Evolutionary conservation across 306 rosid genomes (phyloP).

Genomic region (Cyclanthera cordifolia): DNA sequence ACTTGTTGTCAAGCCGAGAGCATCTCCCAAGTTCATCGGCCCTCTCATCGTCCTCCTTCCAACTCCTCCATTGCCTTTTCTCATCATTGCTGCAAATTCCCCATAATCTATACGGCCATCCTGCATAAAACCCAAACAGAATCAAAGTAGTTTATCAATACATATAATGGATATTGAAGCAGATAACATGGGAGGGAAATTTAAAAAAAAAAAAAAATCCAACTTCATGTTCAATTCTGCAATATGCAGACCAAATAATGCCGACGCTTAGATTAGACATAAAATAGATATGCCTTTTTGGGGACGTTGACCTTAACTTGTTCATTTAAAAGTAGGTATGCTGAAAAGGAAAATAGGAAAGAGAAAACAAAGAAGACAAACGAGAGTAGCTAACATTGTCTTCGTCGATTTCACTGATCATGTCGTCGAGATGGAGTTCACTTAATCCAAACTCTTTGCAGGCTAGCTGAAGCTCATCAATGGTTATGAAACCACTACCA

Average conservation of each 20-base stretch:
- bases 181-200: neutral
- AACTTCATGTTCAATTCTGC: neutral
- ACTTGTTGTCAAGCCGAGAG: slow-evolving; percentile 20
- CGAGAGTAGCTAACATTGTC: slow-evolving; percentile 22
- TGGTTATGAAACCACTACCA: slow-evolving; percentile 38
- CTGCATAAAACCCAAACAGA: slow-evolving; percentile 3
- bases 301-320: neutral
- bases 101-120: slow-evolving; percentile 39
- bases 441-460: slow-evolving; percentile 37
- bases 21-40: slow-evolving; percentile 31
- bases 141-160: neutral
- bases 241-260: neutral
- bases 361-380: neutral
- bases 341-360: neutral
- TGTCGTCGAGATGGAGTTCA: slow-evolving; percentile 35
- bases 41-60: slow-evolving; percentile 38
- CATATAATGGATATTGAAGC: too few species aligned
- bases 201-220: neutral
- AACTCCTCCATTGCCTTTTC: slow-evolving; percentile 38
- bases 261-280: neutral
- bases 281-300: too few species aligned
- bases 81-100: slow-evolving; percentile 45
- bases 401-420: slow-evolving; percentile 38
- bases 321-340: neutral
- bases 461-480: slow-evolving; percentile 37